Evolutionary conservation across 2,329 filamentous ascomycete genomes (phyloP).

Genomic region (Cordyceps farinosa): DNA sequence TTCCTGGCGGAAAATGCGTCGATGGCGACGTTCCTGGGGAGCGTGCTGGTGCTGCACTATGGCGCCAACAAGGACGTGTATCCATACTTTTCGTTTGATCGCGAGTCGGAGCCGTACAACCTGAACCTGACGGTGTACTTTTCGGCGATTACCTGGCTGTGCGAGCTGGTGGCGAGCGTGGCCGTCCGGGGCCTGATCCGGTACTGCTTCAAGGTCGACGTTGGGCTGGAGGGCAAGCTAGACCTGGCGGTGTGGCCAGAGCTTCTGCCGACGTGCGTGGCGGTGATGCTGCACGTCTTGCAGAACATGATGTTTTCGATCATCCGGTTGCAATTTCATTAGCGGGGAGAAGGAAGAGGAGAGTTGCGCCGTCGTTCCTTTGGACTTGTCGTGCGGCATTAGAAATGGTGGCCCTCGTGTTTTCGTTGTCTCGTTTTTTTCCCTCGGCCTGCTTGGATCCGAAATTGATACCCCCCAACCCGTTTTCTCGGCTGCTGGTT

Average conservation of each 20-base stretch:
- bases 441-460: conserved; percentile 2
- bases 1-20: conserved; percentile 64
- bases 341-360: conserved; percentile 11
- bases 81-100: conserved; percentile 65
- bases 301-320: conserved; percentile 73
- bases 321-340: conserved; percentile 58
- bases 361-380: background rate
- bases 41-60: conserved; percentile 63
- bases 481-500: background rate
- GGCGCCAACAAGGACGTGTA: conserved; percentile 65
- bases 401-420: background rate
- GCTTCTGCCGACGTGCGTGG: conserved; percentile 61
- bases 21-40: conserved; percentile 65
- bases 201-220: conserved; percentile 57
- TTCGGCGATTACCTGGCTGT: conserved; percentile 62
- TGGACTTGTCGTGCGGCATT: background rate
- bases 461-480: conserved; percentile 3
- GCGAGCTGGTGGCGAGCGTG: conserved; percentile 60
- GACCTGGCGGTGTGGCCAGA: conserved; percentile 66
- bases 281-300: conserved; percentile 64
- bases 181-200: conserved; percentile 56
- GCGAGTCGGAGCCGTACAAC: conserved; percentile 48
- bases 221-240: conserved; percentile 60
- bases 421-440: background rate
- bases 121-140: conserved; percentile 62